These are phyloP conservation scores for Abelmoschus esculentus DNA, from an alignment of 345 rosid species.

Conservation along the genomic window DNA sequence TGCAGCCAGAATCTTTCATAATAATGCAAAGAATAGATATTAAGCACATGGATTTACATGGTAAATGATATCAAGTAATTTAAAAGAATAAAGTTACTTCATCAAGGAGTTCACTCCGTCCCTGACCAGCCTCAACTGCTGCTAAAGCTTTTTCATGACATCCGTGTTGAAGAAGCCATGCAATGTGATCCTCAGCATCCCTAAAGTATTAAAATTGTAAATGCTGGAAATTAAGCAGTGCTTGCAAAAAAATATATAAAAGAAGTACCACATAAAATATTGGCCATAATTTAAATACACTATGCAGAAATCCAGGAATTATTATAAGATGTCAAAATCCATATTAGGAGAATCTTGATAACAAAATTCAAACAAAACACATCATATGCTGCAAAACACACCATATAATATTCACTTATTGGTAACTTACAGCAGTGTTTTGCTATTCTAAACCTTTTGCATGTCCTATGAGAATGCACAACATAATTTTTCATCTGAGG, in stretches of 20 bases:
- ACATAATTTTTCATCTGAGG: neutral
- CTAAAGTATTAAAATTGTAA: slow-evolving; percentile 28
- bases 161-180: slow-evolving; percentile 99
- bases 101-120: slow-evolving; percentile 84
- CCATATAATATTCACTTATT: neutral
- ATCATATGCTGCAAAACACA: neutral
- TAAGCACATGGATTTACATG: neutral
- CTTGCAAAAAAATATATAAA: neutral
- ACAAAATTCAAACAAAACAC: neutral
- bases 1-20: neutral
- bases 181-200: slow-evolving; percentile 97
- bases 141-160: slow-evolving; percentile 98
- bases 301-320: neutral
- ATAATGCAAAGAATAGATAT: neutral
- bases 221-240: neutral
- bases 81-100: slow-evolving; percentile 45
- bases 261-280: neutral
- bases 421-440: neutral
- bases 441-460: neutral
- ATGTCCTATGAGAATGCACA: neutral
- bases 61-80: neutral
- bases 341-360: neutral
- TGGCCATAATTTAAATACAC: neutral
- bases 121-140: slow-evolving; percentile 97
- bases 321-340: neutral